These are phyloP conservation scores for Ophiobolus disseminans DNA, from an alignment of 2,329 filamentous ascomycete genomes.

Conservation along the genomic window DNA sequence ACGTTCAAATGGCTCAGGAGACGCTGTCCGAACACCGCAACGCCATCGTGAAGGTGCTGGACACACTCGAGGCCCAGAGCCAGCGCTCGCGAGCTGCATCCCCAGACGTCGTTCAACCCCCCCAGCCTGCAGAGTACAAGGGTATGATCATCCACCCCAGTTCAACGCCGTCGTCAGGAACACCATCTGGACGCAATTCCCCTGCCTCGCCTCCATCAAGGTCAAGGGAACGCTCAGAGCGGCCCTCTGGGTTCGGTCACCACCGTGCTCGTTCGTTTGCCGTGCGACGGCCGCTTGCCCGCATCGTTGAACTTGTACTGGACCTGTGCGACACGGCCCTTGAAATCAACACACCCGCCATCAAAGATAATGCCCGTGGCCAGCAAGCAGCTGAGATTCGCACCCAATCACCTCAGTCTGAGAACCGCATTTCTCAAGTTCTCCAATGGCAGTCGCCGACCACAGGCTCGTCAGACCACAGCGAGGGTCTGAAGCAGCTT, in stretches of 20 bases:
- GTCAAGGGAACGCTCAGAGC: conserved; percentile 73
- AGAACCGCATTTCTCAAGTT: conserved; percentile 92
- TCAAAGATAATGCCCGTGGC: conserved; percentile 77
- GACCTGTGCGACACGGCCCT: conserved; percentile 95
- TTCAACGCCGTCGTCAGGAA: conserved; percentile 69
- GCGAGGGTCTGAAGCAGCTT: conserved; percentile 85
- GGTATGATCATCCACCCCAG: conserved; percentile 82
- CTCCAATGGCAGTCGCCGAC: conserved; percentile 96
- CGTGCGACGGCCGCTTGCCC: conserved; percentile 83
- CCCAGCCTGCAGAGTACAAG: conserved; percentile 81
- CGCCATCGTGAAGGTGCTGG: conserved; percentile 91
- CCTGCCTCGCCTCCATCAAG: conserved; percentile 70
- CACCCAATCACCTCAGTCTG: conserved; percentile 94
- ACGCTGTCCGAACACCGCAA: conserved; percentile 90
- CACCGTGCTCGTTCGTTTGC: conserved; percentile 86
- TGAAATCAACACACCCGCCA: conserved; percentile 90
- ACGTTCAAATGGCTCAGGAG: conserved; percentile 95
- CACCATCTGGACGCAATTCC: conserved; percentile 73
- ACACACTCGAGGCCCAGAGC: conserved; percentile 83
- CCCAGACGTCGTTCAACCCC: conserved; percentile 55
- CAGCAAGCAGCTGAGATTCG: conserved; percentile 77
- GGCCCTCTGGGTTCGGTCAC: conserved; percentile 76
- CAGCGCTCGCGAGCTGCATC: conserved; percentile 64
- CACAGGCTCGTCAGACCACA: conserved; percentile 88
- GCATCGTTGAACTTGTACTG: conserved; percentile 92